Evolutionary conservation across 164 flowering plant genomes (phyloP).

Genomic region (Nelumbo lutea): DNA sequence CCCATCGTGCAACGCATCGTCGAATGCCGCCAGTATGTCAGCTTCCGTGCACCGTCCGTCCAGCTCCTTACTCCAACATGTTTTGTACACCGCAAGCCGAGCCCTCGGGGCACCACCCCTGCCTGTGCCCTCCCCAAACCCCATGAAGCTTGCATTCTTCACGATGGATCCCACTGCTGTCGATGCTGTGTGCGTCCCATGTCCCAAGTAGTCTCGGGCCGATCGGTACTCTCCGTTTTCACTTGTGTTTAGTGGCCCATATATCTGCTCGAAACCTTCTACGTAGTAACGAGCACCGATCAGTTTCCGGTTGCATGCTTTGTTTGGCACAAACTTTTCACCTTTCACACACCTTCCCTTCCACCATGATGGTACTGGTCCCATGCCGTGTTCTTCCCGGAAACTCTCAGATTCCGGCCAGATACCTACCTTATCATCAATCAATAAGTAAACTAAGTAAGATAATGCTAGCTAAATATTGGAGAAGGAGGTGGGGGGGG

Average conservation of each 20-base stretch:
- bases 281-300: conserved; percentile 60
- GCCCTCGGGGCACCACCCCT: conserved; percentile 72
- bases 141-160: conserved; percentile 32
- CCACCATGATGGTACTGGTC: conserved; percentile 49
- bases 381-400: conserved; percentile 26
- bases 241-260: conserved; percentile 27
- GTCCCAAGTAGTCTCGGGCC: conserved; percentile 52
- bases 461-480: too few species aligned
- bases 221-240: conserved; percentile 43
- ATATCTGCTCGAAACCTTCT: conserved; percentile 36
- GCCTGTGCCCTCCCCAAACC: conserved; percentile 50
- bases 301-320: conserved; percentile 49
- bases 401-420: conserved; percentile 73
- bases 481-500: too few species aligned
- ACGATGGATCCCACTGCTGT: conserved; percentile 59
- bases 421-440: conserved; percentile 43
- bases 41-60: conserved; percentile 45
- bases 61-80: conserved; percentile 42
- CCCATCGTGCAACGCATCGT: conserved; percentile 62
- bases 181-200: conserved; percentile 81
- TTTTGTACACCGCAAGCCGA: conserved; percentile 64
- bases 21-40: conserved; percentile 61
- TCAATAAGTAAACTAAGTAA: background rate
- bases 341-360: conserved; percentile 49
- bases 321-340: conserved; percentile 33